These are phyloP conservation scores for Cladosporium sp. DNA, from an alignment of 2,329 filamentous ascomycete genomes.

Conservation along the genomic window DNA sequence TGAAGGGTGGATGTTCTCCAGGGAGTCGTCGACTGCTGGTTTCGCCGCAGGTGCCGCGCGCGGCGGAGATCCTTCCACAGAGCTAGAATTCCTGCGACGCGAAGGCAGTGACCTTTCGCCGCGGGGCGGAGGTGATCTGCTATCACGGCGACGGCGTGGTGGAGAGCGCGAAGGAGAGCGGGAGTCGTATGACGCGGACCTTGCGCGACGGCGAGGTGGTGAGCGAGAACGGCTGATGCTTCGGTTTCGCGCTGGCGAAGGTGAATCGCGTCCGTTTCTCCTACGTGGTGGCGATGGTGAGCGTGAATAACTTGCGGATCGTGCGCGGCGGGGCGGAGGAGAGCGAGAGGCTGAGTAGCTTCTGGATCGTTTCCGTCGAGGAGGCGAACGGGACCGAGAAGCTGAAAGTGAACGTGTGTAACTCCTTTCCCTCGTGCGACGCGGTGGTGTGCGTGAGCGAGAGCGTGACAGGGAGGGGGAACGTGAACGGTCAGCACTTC, in stretches of 20 bases:
- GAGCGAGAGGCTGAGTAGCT: conserved; percentile 23
- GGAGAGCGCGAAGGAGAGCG: conserved; percentile 26
- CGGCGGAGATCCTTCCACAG: conserved; percentile 32
- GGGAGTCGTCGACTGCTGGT: conserved; percentile 27
- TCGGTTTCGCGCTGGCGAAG: conserved; percentile 21
- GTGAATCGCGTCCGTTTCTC: conserved; percentile 17
- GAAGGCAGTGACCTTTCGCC: conserved; percentile 13
- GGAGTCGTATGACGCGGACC: conserved; percentile 23
- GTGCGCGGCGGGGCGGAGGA: conserved; percentile 25
- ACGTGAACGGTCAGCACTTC: conserved; percentile 6
- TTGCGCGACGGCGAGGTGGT: conserved; percentile 22
- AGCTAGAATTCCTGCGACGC: conserved; percentile 32
- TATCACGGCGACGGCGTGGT: conserved; percentile 16
- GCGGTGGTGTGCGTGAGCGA: conserved; percentile 33
- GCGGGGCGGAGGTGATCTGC: background rate
- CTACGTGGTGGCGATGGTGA: conserved; percentile 12
- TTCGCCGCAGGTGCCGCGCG: conserved; percentile 19
- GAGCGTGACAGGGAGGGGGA: conserved; percentile 22
- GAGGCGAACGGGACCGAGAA: conserved; percentile 33
- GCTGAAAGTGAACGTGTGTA: conserved; percentile 19
- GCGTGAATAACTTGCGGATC: conserved; percentile 18
- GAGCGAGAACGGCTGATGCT: conserved; percentile 19
- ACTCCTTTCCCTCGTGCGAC: conserved; percentile 22
- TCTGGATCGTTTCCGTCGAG: conserved; percentile 28
- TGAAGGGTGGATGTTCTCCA: conserved; percentile 39